These are phyloP conservation scores for Neurospora terricola DNA, from an alignment of 495 filamentous ascomycete species.

Conservation along the genomic window DNA sequence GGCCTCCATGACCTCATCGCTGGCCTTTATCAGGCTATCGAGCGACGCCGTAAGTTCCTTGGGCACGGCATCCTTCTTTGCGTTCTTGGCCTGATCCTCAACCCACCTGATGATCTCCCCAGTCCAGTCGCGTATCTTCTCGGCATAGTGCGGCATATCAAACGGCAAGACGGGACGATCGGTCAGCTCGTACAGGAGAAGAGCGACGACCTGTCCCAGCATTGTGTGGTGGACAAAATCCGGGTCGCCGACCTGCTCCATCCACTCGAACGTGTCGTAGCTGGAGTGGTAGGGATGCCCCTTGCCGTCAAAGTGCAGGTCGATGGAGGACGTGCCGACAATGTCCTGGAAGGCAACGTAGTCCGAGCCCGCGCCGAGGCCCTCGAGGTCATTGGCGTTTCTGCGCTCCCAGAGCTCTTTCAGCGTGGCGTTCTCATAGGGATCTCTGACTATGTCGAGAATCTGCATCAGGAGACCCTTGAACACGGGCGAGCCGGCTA, in stretches of 20 bases:
- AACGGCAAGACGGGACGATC: conserved; percentile 76
- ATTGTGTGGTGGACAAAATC: conserved; percentile 72
- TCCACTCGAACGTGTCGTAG: conserved; percentile 85
- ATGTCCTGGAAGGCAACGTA: conserved; percentile 89
- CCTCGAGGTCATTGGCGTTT: conserved; percentile 47
- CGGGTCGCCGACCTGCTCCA: conserved; percentile 68
- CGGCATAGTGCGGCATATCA: conserved; percentile 57
- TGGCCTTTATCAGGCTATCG: conserved; percentile 49
- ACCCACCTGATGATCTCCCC: conserved; percentile 57
- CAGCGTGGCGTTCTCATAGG: conserved; percentile 59
- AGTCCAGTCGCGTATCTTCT: conserved; percentile 49
- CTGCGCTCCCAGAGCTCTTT: conserved; percentile 66
- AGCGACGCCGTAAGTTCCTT: conserved; percentile 33
- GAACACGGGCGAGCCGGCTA: conserved; percentile 70
- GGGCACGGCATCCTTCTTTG: not conserved
- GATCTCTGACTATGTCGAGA: conserved; percentile 64
- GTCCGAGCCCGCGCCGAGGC: conserved; percentile 74
- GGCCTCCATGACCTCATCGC: conserved; percentile 46
- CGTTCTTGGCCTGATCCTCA: conserved; percentile 38
- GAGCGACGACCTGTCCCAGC: conserved; percentile 66
- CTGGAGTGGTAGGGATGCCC: conserved; percentile 70
- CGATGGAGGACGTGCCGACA: conserved; percentile 81
- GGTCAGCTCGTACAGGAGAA: conserved; percentile 77
- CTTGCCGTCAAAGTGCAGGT: conserved; percentile 67
- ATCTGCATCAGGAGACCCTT: conserved; percentile 58